phyloP scores from a whole-genome alignment of 78 protist species.

The Cavenderia fasciculata region DNA sequence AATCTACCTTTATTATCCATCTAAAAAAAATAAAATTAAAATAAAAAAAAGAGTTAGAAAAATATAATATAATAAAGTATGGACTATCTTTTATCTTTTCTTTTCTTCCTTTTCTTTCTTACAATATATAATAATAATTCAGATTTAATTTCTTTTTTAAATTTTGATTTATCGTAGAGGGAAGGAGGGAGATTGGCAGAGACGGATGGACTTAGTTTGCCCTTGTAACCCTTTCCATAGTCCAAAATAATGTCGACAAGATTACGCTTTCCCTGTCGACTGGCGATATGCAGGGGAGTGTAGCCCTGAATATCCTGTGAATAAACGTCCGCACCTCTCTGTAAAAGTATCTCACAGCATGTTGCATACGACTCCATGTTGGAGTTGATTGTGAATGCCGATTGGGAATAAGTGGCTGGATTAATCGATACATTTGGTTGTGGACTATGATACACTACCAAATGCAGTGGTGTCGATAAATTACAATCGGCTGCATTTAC shows the following conservation, averaged over 20 bases:
- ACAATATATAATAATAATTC: slow-evolving; percentile 41
- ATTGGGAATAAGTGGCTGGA: neutral
- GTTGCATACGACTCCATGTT: no score
- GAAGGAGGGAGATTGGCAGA: neutral
- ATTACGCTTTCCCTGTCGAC: slow-evolving; percentile 60
- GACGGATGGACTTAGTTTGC: slow-evolving; percentile 8
- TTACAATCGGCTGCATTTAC: slow-evolving; percentile 13
- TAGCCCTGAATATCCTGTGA: slow-evolving; percentile 46
- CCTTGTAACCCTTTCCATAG: slow-evolving; percentile 28
- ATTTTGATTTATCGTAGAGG: neutral
- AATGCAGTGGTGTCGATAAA: slow-evolving; percentile 59
- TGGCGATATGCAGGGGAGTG: slow-evolving; percentile 62
- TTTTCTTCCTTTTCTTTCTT: neutral
- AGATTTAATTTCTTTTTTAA: slow-evolving; percentile 15
- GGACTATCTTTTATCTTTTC: neutral
- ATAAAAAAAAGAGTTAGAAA: neutral
- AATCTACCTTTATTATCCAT: slow-evolving; percentile 69
- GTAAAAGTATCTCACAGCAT: slow-evolving; percentile 51
- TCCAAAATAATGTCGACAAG: slow-evolving; percentile 20
- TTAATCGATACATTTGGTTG: neutral
- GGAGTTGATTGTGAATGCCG: neutral
- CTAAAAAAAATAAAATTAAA: neutral
- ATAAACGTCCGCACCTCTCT: slow-evolving; percentile 22
- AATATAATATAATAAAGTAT: neutral
- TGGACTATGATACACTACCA: slow-evolving; percentile 38